These are phyloP conservation scores for Tylopilus sp. DNA, from an alignment of 768 basidiomycete species.

Conservation along the genomic window DNA sequence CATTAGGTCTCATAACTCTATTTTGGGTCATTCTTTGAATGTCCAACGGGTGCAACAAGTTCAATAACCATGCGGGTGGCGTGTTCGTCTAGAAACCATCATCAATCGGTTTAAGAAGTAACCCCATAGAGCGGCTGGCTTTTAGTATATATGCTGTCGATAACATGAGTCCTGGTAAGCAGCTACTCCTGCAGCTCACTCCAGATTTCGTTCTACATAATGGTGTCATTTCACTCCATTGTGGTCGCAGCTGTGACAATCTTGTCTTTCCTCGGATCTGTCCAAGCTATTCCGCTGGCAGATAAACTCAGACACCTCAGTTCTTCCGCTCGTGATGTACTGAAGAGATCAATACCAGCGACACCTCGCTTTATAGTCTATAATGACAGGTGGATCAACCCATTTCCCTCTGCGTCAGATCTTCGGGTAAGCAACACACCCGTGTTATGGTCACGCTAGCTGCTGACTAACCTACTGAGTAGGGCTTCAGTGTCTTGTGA, in stretches of 20 bases:
- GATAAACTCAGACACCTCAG: slow-evolving; percentile 21
- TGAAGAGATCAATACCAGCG: slow-evolving; percentile 28
- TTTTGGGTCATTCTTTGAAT: too few relatives aligned
- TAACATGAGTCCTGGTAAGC: not conserved
- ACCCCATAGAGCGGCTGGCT: not conserved
- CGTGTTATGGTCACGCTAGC: not conserved
- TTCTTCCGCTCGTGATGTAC: slow-evolving; percentile 21
- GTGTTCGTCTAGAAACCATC: not conserved
- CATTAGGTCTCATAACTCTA: too few relatives aligned
- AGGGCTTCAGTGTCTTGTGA: slow-evolving; percentile 39
- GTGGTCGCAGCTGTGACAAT: not conserved
- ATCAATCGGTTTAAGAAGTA: not conserved
- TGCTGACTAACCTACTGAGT: not conserved
- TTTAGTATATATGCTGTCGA: slow-evolving; percentile 17
- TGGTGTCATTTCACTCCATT: slow-evolving; percentile 17
- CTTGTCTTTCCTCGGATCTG: slow-evolving; percentile 13
- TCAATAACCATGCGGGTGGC: not conserved
- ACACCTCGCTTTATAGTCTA: slow-evolving; percentile 50
- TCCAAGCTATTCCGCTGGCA: slow-evolving; percentile 16
- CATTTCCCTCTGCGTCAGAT: slow-evolving; percentile 41
- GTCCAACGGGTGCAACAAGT: too few relatives aligned
- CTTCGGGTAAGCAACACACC: slow-evolving; percentile 35
- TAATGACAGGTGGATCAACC: slow-evolving; percentile 41
- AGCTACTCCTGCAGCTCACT: slow-evolving; percentile 1
- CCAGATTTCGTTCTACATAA: not conserved